Evolutionary conservation across 306 rosid genomes (phyloP).

Genomic region (Comarum palustre): DNA sequence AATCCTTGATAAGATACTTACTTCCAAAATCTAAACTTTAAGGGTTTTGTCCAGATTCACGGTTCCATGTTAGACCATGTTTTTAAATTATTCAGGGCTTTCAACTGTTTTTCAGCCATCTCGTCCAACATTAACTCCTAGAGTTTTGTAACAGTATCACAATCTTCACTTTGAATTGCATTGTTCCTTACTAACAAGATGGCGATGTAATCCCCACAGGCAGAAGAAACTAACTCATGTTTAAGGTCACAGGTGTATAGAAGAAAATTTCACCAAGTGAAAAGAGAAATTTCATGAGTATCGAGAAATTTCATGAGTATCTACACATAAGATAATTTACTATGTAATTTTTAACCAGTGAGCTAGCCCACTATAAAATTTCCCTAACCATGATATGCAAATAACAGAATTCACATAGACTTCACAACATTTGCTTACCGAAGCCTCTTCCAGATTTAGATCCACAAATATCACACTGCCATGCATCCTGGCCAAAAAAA

Average conservation of each 20-base stretch:
- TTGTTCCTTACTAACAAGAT: background rate
- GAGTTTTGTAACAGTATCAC: background rate
- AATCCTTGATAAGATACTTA: background rate
- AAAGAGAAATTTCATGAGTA: background rate
- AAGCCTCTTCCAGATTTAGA: conserved; percentile 98
- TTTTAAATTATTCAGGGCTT: background rate
- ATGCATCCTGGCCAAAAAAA: conserved; percentile 63
- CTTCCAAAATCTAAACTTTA: background rate
- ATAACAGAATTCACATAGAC: background rate
- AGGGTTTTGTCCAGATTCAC: background rate
- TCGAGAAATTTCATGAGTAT: background rate
- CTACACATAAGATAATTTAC: background rate
- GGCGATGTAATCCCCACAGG: background rate
- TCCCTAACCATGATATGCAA: background rate
- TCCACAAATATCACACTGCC: conserved; percentile 94
- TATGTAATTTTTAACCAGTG: background rate
- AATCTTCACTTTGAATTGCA: background rate
- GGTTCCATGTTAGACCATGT: background rate
- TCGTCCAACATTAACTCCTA: background rate
- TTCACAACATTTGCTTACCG: conserved; percentile 48
- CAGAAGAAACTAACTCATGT: background rate
- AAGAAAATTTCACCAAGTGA: background rate
- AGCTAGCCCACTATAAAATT: background rate
- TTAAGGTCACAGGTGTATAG: background rate
- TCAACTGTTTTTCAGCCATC: background rate